Base-by-base conservation (phyloP, 1,139 yeast genomes). In the Yamadazyma songkhlaensis region DNA sequence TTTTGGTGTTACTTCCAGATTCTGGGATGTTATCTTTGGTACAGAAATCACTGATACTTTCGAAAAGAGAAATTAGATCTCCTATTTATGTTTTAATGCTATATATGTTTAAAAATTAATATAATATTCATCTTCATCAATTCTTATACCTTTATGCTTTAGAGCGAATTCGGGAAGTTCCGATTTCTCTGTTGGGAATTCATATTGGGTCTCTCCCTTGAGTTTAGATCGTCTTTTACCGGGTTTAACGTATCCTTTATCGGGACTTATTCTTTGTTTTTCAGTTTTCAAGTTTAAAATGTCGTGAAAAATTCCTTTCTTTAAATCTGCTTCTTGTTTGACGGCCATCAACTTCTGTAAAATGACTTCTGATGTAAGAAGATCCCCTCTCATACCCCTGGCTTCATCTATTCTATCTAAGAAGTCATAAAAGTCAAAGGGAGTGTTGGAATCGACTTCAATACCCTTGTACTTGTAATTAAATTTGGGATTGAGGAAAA, bases 21-120 rank as follows among this genome's bases (percentile, higher is more conserved):
- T 88, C 62, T 92, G 98, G 98, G 98, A 92, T 62, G 76, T 69
- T 32, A 86, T 92, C 11, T 92, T 94, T 60, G 85, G 84, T 38
- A 92, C 97, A 31, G 75, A 70, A 49, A 69, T 71, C 46, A 57
- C 63, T 29, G 39, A 48, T 24, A 66, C 74, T 20, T 64, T 46
- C 45, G 54, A 65, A 41, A 67, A 66, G 52, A 59, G 62, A 44
- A 53, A 46, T 24, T 64, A 48, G 40, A 8, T 15, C n/a, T 12
- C 15, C 4, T 7, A 4, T 26, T n/a, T 26, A 27, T 28, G 36
- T 20, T 34, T 8, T 34, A 24, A 12, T 11, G 22, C 24, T 29
- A 34, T 26, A 22, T 26, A 21, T 20, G n/a, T 21, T 25, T 27
- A 37, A 13, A 39, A 32, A 10, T 24, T 31, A 14, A 25, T 20